A percentile compares a stretch with the other conserved stretches of the same genome.
These are phyloP conservation scores for Diplodia mutila DNA, from an alignment of 2,329 filamentous ascomycete species.

Conservation along the genomic window DNA sequence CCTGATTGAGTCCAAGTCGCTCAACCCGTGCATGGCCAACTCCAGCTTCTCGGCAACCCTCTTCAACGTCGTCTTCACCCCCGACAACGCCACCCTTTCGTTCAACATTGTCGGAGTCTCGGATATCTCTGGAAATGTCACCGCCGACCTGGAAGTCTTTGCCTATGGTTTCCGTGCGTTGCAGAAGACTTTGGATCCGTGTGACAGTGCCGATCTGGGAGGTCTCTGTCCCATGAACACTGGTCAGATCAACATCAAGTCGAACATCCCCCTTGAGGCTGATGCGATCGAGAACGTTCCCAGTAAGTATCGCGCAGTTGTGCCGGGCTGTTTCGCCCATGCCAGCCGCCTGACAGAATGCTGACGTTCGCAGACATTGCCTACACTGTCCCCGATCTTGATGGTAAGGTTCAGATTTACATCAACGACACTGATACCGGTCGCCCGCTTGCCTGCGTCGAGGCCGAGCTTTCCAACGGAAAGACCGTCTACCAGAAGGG, in stretches of 20 bases:
- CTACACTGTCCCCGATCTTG: slow-evolving; percentile 87
- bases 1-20: slow-evolving; percentile 78
- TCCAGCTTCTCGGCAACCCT: slow-evolving; percentile 86
- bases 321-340: background rate
- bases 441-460: slow-evolving; percentile 77
- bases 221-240: slow-evolving; percentile 91
- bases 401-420: slow-evolving; percentile 79
- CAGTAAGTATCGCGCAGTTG: slow-evolving; percentile 46
- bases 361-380: slow-evolving; percentile 63
- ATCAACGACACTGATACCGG: slow-evolving; percentile 72
- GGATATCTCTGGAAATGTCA: slow-evolving; percentile 79
- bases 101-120: slow-evolving; percentile 82
- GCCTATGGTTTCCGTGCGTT: slow-evolving; percentile 82
- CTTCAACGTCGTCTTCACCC: slow-evolving; percentile 83
- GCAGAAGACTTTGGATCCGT: slow-evolving; percentile 73
- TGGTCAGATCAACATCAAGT: slow-evolving; percentile 76
- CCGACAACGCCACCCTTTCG: slow-evolving; percentile 70
- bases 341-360: slow-evolving; percentile 21
- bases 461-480: slow-evolving; percentile 85
- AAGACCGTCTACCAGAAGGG: slow-evolving; percentile 88
- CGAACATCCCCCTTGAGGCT: slow-evolving; percentile 64
- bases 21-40: slow-evolving; percentile 82
- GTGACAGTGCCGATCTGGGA: slow-evolving; percentile 63
- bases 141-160: slow-evolving; percentile 73
- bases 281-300: slow-evolving; percentile 70